phyloP scores from a whole-genome alignment of 345 rosid species.

The Euphorbia pulcherrima region DNA sequence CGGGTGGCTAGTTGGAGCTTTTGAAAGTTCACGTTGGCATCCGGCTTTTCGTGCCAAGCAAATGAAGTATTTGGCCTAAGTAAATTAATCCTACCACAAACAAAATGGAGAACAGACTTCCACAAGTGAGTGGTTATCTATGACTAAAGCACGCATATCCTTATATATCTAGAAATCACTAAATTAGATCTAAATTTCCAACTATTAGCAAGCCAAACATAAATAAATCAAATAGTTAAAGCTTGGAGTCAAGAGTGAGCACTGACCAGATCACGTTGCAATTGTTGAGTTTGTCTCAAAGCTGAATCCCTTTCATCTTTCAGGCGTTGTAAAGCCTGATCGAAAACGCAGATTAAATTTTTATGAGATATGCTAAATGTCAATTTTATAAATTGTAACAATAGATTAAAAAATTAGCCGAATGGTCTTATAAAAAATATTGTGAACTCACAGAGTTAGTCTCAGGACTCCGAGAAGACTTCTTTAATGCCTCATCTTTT shows the following conservation, averaged over 20 bases:
- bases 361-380: neutral
- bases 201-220: neutral
- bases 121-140: neutral
- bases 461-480: conserved; percentile 46
- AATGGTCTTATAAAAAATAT: neutral
- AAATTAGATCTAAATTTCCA: neutral
- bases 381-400: neutral
- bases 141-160: no score
- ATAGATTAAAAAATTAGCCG: neutral
- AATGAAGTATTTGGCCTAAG: no score
- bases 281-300: conserved; percentile 59
- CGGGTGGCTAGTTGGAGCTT: no score
- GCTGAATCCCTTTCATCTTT: conserved; percentile 84
- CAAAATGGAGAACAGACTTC: neutral
- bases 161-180: no score
- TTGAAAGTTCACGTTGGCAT: no score
- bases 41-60: no score
- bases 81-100: no score
- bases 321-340: conserved; percentile 59
- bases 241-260: neutral
- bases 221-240: neutral
- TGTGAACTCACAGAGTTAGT: conserved; percentile 54
- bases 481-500: conserved; percentile 47
- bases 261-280: conserved; percentile 85
- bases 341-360: conserved; percentile 14